phyloP scores from a whole-genome alignment of 148 eudicot species.

The Hydrangea macrophylla region DNA sequence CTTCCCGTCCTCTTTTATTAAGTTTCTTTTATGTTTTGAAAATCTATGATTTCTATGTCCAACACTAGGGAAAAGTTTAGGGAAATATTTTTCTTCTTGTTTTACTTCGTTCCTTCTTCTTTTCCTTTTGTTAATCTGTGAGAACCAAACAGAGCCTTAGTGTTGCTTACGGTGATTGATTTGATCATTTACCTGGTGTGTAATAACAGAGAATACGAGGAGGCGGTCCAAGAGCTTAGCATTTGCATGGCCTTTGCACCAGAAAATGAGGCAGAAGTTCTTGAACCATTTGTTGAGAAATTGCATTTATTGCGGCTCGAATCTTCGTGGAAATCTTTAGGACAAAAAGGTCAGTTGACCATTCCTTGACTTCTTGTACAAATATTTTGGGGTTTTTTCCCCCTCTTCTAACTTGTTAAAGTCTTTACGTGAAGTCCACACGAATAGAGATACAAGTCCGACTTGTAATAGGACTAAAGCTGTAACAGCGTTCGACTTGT shows the following conservation, averaged over 20 bases:
- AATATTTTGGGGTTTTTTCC: not conserved
- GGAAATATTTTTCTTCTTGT: too few species aligned
- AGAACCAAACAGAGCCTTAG: too few species aligned
- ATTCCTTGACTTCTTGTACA: conserved; percentile 24
- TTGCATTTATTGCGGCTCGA: conserved; percentile 74
- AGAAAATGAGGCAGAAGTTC: conserved; percentile 77
- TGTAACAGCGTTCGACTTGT: not conserved
- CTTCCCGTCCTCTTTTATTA: too few species aligned
- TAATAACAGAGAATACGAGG: conserved; percentile 63
- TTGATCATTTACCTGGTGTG: not conserved
- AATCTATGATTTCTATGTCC: too few species aligned
- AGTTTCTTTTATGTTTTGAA: not conserved
- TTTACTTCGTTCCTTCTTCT: too few species aligned
- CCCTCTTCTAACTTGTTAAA: not conserved
- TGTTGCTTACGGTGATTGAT: not conserved
- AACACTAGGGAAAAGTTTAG: too few species aligned
- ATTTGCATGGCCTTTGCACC: conserved; percentile 99
- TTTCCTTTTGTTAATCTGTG: too few species aligned
- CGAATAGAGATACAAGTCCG: too few species aligned
- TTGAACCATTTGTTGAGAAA: conserved; percentile 82
- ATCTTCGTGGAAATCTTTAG: conserved; percentile 70
- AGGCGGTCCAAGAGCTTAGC: conserved; percentile 88
- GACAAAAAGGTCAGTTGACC: conserved; percentile 56
- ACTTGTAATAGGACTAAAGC: not conserved
- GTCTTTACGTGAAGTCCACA: not conserved